Evolutionary conservation across 164 flowering plant species (phyloP), one percentile per base, ranked within the genome.

Genomic region (Magnolia kwangsiensis): DNA sequence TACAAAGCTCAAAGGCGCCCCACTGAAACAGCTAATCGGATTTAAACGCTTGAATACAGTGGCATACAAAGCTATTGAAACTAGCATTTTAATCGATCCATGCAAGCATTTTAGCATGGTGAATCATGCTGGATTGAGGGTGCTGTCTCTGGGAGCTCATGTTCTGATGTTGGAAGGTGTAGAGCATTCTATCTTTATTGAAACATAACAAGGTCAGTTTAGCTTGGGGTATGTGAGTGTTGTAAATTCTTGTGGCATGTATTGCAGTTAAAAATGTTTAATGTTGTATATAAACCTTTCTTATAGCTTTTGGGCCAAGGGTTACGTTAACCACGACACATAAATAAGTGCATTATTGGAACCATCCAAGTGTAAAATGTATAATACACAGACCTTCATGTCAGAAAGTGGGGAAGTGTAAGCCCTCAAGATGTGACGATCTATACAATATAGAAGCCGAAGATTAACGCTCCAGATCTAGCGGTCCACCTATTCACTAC

Each of bases 41-140:
- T 93, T 92, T 73, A 84, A 81, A 59, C 86, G 91, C 8, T 87
- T 92, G 21, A 89, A 89, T 74, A 79, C 85, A 0, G 16, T 49
- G 31, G 72, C 93, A 7, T 7, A 77, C 20, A 74, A 77, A 72
- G 69, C 83, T 31, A 82, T 87, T 58, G 84, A 86, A 80, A 78
- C 86, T 19, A 86, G 83, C 81, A 80, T 96, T 27, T 18, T 81
- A 20, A 83, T 95, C 0, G 92, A 92, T 81, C 92, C 98, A 50
- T 95, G 98, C 81, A 79, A 87, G 70, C 93, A 92, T 79, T 81
- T 95, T 55, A 89, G 92, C 81, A 37, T 82, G 74, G 96, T 87
- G 9, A 77, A 91, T 82, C 87, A 86, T 74, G 45, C 74, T 14
- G 99, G 98, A 18, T 81, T 77, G 50, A 83, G 87, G 72, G 73